Evolutionary conservation across 2,329 filamentous ascomycete genomes (phyloP).

Genomic region (Blastomyces parvus): DNA sequence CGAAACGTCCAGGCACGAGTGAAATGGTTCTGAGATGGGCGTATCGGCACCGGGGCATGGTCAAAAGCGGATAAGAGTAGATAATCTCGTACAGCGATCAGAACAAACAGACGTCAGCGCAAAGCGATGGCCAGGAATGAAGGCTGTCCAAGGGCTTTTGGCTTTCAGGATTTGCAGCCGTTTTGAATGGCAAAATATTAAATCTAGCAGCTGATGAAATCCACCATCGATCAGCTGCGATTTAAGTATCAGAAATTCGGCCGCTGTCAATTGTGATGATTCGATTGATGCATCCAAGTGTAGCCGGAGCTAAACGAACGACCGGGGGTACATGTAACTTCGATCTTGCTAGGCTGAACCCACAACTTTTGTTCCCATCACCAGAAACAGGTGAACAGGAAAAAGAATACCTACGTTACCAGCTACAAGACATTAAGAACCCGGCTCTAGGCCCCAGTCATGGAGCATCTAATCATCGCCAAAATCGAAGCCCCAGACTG

Average conservation of each 20-base stretch:
- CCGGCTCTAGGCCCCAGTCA: not conserved
- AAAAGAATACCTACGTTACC: not conserved
- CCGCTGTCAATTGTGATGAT: too few relatives aligned
- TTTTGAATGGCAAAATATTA: not conserved
- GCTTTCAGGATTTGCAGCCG: not conserved
- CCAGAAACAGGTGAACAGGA: not conserved
- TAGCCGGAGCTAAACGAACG: not conserved
- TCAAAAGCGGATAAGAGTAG: not conserved
- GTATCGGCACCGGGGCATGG: not conserved
- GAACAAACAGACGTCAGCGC: not conserved
- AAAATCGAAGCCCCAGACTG: conserved; percentile 13
- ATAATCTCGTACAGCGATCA: not conserved
- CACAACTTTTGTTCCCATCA: not conserved
- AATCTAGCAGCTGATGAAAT: not conserved
- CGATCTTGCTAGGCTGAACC: not conserved
- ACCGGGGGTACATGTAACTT: too few relatives aligned
- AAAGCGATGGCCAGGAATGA: not conserved
- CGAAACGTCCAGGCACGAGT: not conserved
- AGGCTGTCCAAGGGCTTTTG: too few relatives aligned
- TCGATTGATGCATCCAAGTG: not conserved
- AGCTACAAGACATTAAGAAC: not conserved
- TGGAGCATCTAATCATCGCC: conserved; percentile 10
- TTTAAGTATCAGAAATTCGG: too few relatives aligned
- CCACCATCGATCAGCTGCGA: not conserved
- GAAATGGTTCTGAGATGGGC: not conserved